Evolutionary conservation across 2,329 filamentous ascomycete species (phyloP), one percentile per base, ranked within the genome.

Genomic region (Westerdykella sp.): DNA sequence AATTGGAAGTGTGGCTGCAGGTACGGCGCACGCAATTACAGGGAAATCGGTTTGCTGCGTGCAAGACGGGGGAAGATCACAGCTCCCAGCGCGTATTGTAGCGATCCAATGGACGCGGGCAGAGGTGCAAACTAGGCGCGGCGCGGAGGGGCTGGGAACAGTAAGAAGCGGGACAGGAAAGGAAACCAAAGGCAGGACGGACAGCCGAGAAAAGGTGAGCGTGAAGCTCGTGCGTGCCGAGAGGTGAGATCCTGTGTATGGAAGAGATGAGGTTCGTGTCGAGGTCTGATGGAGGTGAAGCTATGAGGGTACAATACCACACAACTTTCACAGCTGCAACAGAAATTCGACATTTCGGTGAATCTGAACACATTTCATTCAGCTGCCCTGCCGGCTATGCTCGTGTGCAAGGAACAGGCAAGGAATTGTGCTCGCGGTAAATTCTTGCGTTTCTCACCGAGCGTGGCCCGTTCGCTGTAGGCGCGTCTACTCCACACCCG

Each of bases 71-170:
- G 40, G 18, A 21, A 21, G 18, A 21, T 21, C 4, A 21, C 18
- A 6, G 18, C 18, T 38, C 42, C 31, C 50, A 49, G 52, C 54
- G 54, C 55, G 53, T 57, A 48, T 34, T 34, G 42, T 40, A 32
- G 36, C 45, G 44, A 53, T 47, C 54, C 57, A 55, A 59, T 56
- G 43, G 50, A 46, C 44, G 51, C 50, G 45, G 42, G 39, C 39
- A 53, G 46, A 50, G 49, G 46, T 50, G 45, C 47, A 14, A 50
- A 51, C 54, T 46, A 47, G 42, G 43, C 56, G 57, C 56, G 55
- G 55, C 50, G 48, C 50, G 41, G 57, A 62, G 60, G 60, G 61
- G 60, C 57, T 63, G 60, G 61, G 54, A 56, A 48, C 54, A 54
- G 54, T 55, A 44, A 48, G 56, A 35, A 35, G 32, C 32, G n/a